phyloP scores from a whole-genome alignment of 192 early-diverging fungal species.

The Coemansia sp. region DNA sequence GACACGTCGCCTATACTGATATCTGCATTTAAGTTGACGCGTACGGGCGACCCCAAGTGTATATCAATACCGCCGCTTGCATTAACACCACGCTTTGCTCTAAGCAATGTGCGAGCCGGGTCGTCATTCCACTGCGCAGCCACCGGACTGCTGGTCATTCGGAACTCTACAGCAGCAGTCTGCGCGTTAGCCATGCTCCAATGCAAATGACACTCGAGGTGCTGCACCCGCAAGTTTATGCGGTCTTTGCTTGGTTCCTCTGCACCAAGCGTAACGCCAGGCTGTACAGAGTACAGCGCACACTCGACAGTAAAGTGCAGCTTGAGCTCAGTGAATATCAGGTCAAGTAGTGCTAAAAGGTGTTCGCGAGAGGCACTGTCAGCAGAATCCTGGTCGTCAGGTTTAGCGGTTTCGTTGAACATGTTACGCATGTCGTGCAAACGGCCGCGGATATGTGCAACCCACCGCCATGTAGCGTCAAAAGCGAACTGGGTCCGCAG shows the following conservation, averaged over 20 bases:
- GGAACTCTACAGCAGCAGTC: conserved; percentile 24
- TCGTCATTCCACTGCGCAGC: conserved; percentile 29
- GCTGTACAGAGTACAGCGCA: conserved; percentile 41
- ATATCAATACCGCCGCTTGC: conserved; percentile 22
- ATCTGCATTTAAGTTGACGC: conserved; percentile 24
- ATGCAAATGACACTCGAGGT: conserved; percentile 38
- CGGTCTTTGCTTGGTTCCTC: not conserved
- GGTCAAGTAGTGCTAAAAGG: conserved; percentile 26
- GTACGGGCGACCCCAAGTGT: conserved; percentile 9
- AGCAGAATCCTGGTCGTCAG: not conserved
- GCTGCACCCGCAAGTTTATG: conserved; percentile 35
- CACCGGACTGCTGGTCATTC: conserved; percentile 39
- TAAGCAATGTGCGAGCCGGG: conserved; percentile 13
- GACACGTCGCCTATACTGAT: conserved; percentile 28
- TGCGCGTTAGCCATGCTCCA: conserved; percentile 25
- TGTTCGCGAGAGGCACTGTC: not conserved
- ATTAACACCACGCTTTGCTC: conserved; percentile 29
- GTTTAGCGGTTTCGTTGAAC: not conserved
- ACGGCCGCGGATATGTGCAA: conserved; percentile 12
- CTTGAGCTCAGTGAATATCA: conserved; percentile 48
- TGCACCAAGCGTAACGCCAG: conserved; percentile 13
- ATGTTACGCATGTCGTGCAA: conserved; percentile 21
- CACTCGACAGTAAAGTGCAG: conserved; percentile 36
- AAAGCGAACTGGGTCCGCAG: conserved; percentile 44
- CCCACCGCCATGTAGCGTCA: conserved; percentile 36